Base-by-base conservation (phyloP, 1,284 basidiomycete genomes). In the Ceratobasidium sp. region DNA sequence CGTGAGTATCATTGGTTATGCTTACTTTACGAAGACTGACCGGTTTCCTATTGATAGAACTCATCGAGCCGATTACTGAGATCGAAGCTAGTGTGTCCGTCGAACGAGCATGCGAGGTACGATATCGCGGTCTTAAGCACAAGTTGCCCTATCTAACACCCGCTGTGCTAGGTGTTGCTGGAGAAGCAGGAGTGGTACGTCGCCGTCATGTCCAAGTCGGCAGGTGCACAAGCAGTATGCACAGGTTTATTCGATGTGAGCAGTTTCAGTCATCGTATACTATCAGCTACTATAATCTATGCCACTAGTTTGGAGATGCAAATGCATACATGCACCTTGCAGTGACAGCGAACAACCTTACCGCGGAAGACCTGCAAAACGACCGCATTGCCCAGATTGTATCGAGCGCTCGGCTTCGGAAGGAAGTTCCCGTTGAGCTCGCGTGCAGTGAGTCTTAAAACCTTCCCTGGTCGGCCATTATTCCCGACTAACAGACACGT, bases 321-420 rank as follows among this genome's bases (percentile, higher is more conserved):
- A 94, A 94, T 79, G 91, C 92, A 24, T 94, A 94, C 79, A 82
- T 94, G 77, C 92, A 91, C 1, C 84, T 94, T 53, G 92, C 92
- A 6, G 92, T 93, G 7, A 93, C 91, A 5, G 85, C 89, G 51
- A 91, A 93, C 80, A 90, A 88, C 2, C 85, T 91, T 57, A 82
- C 84, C 29, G 84, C 86, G 0, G 90, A 91, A 44, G 87, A 90
- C 65, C 80, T 92, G 45, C 88, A 86, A 19, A 88, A 89, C 78
- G 83, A 88, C 1, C 87, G 89, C 2, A 85, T 89, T 17, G 86
- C 89, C 74, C 86, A 90, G 74, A 93, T 94, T 74, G 84, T 93
- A 50, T 85, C 87, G 50, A 92, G 92, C 8, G 92, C 93, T 1
- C 88, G 87, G 77, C 87, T 89, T 24, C 71, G 75, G 53, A 93